Evolutionary conservation across 2,329 filamentous ascomycete species (phyloP).

Genomic region (Alternaria triticimaculans): DNA sequence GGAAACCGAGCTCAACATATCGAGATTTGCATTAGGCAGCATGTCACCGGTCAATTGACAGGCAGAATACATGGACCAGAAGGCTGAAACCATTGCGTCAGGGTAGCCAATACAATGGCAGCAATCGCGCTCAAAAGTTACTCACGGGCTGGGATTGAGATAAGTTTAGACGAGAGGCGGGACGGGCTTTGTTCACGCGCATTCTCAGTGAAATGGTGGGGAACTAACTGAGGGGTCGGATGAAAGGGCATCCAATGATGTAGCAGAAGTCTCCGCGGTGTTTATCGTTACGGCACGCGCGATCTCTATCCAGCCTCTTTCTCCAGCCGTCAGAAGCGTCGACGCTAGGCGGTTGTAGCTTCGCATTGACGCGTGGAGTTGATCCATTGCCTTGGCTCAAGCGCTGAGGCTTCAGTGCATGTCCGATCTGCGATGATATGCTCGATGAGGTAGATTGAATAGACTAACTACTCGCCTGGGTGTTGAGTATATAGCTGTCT

Average conservation of each 20-base stretch:
- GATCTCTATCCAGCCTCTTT: constrained; percentile 30
- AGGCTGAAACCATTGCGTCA: neutral
- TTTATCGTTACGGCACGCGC: constrained; percentile 13
- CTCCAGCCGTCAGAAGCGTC: constrained; percentile 27
- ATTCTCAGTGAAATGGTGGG: constrained; percentile 19
- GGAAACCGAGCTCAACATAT: constrained; percentile 5
- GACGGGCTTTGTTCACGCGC: constrained; percentile 15
- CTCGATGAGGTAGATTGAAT: constrained; percentile 29
- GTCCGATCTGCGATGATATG: constrained; percentile 30
- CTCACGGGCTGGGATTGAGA: constrained; percentile 6
- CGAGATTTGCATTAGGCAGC: neutral
- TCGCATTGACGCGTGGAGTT: constrained; percentile 39
- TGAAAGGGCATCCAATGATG: constrained; percentile 29
- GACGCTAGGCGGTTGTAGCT: constrained; percentile 24
- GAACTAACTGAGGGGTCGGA: constrained; percentile 32
- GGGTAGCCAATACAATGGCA: neutral
- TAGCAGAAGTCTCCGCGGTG: constrained; percentile 11
- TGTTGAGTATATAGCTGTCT: constrained; percentile 40
- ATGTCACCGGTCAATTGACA: neutral
- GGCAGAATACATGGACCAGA: neutral
- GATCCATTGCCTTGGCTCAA: constrained; percentile 32
- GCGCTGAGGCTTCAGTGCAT: constrained; percentile 16
- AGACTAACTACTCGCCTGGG: constrained; percentile 18
- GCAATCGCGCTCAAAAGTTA: neutral
- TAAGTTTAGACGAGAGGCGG: constrained; percentile 30